phyloP scores from a whole-genome alignment of 169 alveolate genomes.

The Plasmodium malariae region DNA sequence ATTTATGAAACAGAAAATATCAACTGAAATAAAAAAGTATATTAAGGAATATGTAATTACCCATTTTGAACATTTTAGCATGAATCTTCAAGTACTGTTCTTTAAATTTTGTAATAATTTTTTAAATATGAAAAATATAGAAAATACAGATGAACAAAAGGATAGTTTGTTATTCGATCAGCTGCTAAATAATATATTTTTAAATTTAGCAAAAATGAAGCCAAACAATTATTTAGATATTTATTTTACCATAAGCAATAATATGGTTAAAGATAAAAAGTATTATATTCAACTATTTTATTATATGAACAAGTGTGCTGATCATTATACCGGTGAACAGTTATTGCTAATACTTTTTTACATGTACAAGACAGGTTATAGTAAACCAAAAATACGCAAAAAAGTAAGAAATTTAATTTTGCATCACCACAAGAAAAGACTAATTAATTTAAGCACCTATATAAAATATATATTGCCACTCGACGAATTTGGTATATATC shows the following conservation, averaged over 20 bases:
- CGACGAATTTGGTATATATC: slow-evolving; percentile 74
- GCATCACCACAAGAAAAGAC: slow-evolving; percentile 48
- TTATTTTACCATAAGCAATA: slow-evolving; percentile 46
- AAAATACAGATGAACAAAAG: neutral
- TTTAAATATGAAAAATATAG: slow-evolving; percentile 7
- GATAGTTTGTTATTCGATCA: slow-evolving; percentile 18
- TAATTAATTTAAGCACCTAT: slow-evolving; percentile 30
- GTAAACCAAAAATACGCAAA: slow-evolving; percentile 75
- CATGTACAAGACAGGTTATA: slow-evolving; percentile 76
- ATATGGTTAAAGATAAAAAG: slow-evolving; percentile 23
- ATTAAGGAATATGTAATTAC: slow-evolving; percentile 43
- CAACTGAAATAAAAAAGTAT: slow-evolving; percentile 33
- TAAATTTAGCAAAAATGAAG: slow-evolving; percentile 31
- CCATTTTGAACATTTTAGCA: slow-evolving; percentile 27
- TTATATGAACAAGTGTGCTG: slow-evolving; percentile 61
- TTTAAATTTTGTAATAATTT: slow-evolving; percentile 47
- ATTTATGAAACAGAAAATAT: slow-evolving; percentile 21
- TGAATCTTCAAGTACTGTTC: slow-evolving; percentile 2
- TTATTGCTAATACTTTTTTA: slow-evolving; percentile 57
- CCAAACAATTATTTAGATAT: slow-evolving; percentile 42
- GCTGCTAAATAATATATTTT: slow-evolving; percentile 8
- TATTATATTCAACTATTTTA: slow-evolving; percentile 49
- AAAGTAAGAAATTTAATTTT: slow-evolving; percentile 66
- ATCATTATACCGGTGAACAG: slow-evolving; percentile 26
- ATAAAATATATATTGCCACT: slow-evolving; percentile 54